Conservation (phyloP, 108 stramenopile species). For the Parietichytrium sp. region DNA sequence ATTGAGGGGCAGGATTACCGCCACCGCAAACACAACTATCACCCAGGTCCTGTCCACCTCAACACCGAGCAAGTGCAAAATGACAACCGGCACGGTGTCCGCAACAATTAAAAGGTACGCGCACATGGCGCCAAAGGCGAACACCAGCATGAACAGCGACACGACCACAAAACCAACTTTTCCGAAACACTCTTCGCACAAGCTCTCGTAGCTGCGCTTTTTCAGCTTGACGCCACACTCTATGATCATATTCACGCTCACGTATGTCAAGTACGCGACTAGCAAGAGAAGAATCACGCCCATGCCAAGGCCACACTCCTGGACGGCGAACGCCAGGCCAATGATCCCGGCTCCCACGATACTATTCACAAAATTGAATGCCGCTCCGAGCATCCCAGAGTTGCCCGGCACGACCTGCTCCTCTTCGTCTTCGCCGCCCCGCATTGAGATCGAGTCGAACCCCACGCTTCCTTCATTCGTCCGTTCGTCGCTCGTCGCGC, state of each 20-base stretch:
- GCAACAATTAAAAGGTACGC: slow-evolving; percentile 59
- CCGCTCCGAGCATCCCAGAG: slow-evolving; percentile 17
- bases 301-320: slow-evolving; percentile 46
- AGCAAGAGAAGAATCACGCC: slow-evolving; percentile 41
- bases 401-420: neutral
- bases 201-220: slow-evolving; percentile 55
- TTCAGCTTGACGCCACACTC: slow-evolving; percentile 42
- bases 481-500: neutral
- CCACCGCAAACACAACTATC: slow-evolving; percentile 24
- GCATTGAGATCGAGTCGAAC: too few species aligned
- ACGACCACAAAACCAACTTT: slow-evolving; percentile 40
- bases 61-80: neutral
- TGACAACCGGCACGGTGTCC: slow-evolving; percentile 36
- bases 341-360: slow-evolving; percentile 64
- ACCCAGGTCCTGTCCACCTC: neutral
- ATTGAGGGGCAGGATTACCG: slow-evolving; percentile 48
- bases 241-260: slow-evolving; percentile 50
- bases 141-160: slow-evolving; percentile 47
- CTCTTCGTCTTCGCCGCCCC: neutral
- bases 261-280: slow-evolving; percentile 44
- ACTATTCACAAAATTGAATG: slow-evolving; percentile 56
- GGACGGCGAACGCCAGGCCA: slow-evolving; percentile 57
- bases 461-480: neutral
- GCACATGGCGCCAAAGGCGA: slow-evolving; percentile 55
- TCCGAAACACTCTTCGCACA: slow-evolving; percentile 47